These are phyloP conservation scores for Cryptococcus jaspeensis DNA, from an alignment of 1,284 basidiomycete genomes.

Conservation along the genomic window DNA sequence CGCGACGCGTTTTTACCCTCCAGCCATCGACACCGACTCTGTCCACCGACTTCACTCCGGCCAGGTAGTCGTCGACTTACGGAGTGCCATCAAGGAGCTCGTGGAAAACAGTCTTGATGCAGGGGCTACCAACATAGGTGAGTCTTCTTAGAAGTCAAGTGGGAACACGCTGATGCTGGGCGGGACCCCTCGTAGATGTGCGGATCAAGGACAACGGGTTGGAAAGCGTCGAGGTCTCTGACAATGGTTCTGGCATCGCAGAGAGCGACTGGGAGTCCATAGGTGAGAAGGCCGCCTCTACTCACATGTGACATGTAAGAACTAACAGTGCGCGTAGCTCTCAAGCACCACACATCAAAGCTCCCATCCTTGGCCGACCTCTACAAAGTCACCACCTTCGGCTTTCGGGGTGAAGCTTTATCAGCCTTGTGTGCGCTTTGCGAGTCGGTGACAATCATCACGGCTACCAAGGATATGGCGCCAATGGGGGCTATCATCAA, in stretches of 20 bases:
- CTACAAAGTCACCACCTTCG: conserved; percentile 75
- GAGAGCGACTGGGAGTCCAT: conserved; percentile 73
- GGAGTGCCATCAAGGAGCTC: conserved; percentile 91
- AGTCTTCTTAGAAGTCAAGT: conserved; percentile 28
- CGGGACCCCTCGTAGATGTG: conserved; percentile 64
- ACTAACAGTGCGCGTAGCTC: conserved; percentile 54
- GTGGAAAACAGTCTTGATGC: conserved; percentile 96
- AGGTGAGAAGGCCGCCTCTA: conserved; percentile 57
- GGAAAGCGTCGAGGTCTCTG: conserved; percentile 82
- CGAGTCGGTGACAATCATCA: conserved; percentile 67
- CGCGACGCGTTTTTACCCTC: background rate
- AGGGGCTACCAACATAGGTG: conserved; percentile 80
- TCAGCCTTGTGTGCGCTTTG: conserved; percentile 87
- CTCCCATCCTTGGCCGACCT: conserved; percentile 75
- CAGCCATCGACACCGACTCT: conserved; percentile 70
- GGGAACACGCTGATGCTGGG: background rate
- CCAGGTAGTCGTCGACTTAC: conserved; percentile 92
- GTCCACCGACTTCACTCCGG: conserved; percentile 86
- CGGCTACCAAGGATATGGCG: conserved; percentile 66
- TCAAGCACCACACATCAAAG: conserved; percentile 96
- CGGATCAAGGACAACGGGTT: conserved; percentile 86
- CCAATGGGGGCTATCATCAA: conserved; percentile 77
- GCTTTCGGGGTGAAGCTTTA: conserved; percentile 94
- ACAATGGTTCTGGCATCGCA: conserved; percentile 87
- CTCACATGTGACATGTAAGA: too few relatives aligned